Percentiles rank a stretch among this genome's conserved stretches.
These are phyloP conservation scores for Phaeosphaeria sp. DNA, from an alignment of 2,329 filamentous ascomycete genomes.

Conservation along the genomic window DNA sequence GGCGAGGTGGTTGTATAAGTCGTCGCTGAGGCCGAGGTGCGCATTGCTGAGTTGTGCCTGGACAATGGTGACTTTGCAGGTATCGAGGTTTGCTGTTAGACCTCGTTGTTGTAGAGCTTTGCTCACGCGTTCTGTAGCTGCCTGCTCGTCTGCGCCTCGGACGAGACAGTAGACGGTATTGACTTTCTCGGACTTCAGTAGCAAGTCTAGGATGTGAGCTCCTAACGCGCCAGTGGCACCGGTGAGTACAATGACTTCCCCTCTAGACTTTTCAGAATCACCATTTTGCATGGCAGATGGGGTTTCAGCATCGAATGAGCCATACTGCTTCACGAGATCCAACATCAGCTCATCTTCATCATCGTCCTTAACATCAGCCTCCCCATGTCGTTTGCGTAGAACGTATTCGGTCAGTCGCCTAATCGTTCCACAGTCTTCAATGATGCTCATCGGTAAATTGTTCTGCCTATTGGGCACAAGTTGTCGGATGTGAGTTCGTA, in stretches of 20 bases:
- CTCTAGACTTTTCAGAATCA: not conserved
- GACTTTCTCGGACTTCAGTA: slow-evolving; percentile 50
- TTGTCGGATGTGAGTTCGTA: slow-evolving; percentile 50
- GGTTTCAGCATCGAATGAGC: slow-evolving; percentile 45
- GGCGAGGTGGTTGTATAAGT: slow-evolving; percentile 52
- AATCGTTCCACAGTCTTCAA: slow-evolving; percentile 67
- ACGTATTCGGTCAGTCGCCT: slow-evolving; percentile 49
- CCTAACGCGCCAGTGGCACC: slow-evolving; percentile 61
- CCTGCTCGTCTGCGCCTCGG: slow-evolving; percentile 51
- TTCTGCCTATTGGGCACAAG: slow-evolving; percentile 44
- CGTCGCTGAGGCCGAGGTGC: slow-evolving; percentile 56
- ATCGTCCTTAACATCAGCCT: slow-evolving; percentile 34
- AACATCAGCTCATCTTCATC: slow-evolving; percentile 53
- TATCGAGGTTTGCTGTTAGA: slow-evolving; percentile 25
- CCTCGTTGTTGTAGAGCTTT: slow-evolving; percentile 37
- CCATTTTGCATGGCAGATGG: slow-evolving; percentile 4
- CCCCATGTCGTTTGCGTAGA: slow-evolving; percentile 48
- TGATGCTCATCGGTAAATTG: slow-evolving; percentile 61
- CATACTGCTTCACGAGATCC: slow-evolving; percentile 56
- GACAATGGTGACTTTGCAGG: slow-evolving; percentile 55
- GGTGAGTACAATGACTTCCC: slow-evolving; percentile 50
- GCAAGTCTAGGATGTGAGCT: slow-evolving; percentile 56
- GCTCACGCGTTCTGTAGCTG: slow-evolving; percentile 40
- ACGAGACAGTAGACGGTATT: slow-evolving; percentile 63
- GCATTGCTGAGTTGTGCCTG: slow-evolving; percentile 56